Evolutionary conservation across 225 moss, liverwort and hornwort genomes (phyloP).

Genomic region (Antitrichia curtipendula): DNA sequence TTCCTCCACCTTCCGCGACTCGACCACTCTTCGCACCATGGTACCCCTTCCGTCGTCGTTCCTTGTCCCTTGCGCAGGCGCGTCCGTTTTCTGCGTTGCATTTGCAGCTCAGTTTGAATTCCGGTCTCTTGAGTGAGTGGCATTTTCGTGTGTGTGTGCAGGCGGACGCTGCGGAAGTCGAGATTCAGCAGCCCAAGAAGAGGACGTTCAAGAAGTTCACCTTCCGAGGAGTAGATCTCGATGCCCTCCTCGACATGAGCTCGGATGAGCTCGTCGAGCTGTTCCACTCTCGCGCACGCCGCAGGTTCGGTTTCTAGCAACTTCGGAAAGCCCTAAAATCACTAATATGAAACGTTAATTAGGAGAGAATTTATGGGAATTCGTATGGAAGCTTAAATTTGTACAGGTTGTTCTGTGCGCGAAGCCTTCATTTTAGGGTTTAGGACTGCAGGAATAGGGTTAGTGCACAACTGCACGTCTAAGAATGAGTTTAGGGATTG

Average conservation of each 20-base stretch:
- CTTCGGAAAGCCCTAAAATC: not conserved
- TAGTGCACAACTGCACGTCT: not conserved
- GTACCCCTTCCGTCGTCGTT: not conserved
- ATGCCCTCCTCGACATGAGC: slow-evolving; percentile 1
- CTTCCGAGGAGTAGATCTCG: slow-evolving; percentile 4
- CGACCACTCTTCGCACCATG: not conserved
- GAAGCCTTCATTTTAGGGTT: not conserved
- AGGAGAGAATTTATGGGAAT: not conserved
- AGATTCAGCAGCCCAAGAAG: slow-evolving; percentile 6
- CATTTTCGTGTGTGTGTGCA: not conserved
- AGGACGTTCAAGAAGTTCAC: slow-evolving; percentile 7
- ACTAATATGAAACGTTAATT: not conserved
- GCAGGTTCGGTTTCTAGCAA: slow-evolving; percentile 12
- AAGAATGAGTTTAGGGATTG: too few relatives aligned
- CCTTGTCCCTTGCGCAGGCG: not conserved
- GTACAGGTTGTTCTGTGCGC: not conserved
- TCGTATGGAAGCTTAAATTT: not conserved
- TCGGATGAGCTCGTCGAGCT: slow-evolving; percentile 3
- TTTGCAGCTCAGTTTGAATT: not conserved
- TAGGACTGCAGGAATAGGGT: not conserved
- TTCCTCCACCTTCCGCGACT: not conserved
- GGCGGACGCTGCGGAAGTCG: slow-evolving; percentile 3
- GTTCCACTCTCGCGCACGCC: slow-evolving; percentile 39
- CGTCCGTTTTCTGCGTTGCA: not conserved
- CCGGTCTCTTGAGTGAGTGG: not conserved